A percentile compares a stretch with the other conserved stretches of the same genome.
These are phyloP conservation scores for Papilionanthe hybrid DNA, from an alignment of 116 monocot genomes.

Conservation along the genomic window DNA sequence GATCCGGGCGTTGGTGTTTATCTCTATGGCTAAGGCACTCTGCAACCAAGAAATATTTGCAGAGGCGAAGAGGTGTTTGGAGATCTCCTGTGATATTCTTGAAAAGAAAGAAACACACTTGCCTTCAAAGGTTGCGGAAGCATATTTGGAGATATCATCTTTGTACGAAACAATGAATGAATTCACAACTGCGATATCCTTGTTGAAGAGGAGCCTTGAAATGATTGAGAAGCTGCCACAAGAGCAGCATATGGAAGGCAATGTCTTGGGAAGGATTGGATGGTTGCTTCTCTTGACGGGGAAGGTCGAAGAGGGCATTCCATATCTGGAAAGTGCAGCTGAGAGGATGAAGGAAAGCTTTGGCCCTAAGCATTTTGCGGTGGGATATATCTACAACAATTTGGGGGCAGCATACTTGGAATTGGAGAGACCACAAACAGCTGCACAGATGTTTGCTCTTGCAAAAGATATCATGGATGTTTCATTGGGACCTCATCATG, in stretches of 20 bases:
- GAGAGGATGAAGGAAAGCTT: conserved; percentile 90
- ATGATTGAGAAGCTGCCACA: conserved; percentile 67
- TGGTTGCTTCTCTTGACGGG: conserved; percentile 83
- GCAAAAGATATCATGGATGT: conserved; percentile 93
- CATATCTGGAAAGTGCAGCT: conserved; percentile 71
- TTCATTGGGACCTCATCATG: conserved; percentile 73
- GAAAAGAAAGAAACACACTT: conserved; percentile 41
- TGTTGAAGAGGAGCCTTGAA: conserved; percentile 53
- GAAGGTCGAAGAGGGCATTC: conserved; percentile 59
- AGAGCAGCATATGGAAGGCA: conserved; percentile 80
- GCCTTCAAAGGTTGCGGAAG: conserved; percentile 55
- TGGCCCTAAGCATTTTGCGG: conserved; percentile 84
- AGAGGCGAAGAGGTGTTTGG: conserved; percentile 74
- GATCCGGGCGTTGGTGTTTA: conserved; percentile 58
- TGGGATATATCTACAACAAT: conserved; percentile 93
- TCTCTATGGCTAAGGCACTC: conserved; percentile 81
- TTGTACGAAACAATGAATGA: conserved; percentile 80
- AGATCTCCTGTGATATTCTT: conserved; percentile 51
- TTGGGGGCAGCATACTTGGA: conserved; percentile 88
- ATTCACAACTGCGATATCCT: conserved; percentile 65
- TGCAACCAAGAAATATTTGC: conserved; percentile 58
- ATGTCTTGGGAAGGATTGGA: conserved; percentile 67
- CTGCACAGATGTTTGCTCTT: conserved; percentile 91
- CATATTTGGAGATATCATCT: conserved; percentile 64
- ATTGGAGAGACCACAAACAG: conserved; percentile 76